These are phyloP conservation scores for Corymbia citriodora DNA, from an alignment of 441 rosid genomes.

Conservation along the genomic window DNA sequence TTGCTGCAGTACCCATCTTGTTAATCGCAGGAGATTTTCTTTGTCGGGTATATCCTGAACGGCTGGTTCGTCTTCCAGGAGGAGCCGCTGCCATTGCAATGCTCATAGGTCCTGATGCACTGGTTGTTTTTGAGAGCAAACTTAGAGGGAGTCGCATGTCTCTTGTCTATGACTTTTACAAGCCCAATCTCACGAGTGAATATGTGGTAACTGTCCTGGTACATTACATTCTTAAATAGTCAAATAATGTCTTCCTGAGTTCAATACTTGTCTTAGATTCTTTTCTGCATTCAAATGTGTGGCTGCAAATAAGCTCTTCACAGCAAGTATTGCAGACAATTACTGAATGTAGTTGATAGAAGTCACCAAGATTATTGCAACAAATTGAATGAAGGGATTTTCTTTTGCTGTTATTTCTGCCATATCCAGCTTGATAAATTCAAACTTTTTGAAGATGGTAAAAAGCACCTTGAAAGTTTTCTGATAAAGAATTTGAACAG, in stretches of 20 bases:
- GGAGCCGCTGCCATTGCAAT: constrained; percentile 97
- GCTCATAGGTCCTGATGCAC: constrained; percentile 92
- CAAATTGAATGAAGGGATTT: background rate
- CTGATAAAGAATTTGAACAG: background rate
- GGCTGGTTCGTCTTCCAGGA: constrained; percentile 97
- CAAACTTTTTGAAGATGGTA: background rate
- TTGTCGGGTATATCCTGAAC: constrained; percentile 95
- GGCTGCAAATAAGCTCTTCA: background rate
- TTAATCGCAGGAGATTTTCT: background rate
- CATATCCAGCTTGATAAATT: background rate
- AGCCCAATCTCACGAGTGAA: constrained; percentile 97
- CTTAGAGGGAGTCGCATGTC: constrained; percentile 89
- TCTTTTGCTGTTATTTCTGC: background rate
- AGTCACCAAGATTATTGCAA: background rate
- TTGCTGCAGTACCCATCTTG: background rate
- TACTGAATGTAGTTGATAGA: background rate
- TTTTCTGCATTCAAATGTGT: background rate
- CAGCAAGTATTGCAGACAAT: background rate
- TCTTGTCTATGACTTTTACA: constrained; percentile 96
- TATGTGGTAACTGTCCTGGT: constrained; percentile 60
- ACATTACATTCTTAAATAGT: background rate
- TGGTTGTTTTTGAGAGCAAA: constrained; percentile 90
- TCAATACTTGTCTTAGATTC: background rate
- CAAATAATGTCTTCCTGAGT: background rate
- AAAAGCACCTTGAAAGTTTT: background rate